Percentiles rank a stretch among this genome's conserved stretches.
phyloP scores from a whole-genome alignment of 208 protist genomes.

The Wallacemonas sp. region DNA sequence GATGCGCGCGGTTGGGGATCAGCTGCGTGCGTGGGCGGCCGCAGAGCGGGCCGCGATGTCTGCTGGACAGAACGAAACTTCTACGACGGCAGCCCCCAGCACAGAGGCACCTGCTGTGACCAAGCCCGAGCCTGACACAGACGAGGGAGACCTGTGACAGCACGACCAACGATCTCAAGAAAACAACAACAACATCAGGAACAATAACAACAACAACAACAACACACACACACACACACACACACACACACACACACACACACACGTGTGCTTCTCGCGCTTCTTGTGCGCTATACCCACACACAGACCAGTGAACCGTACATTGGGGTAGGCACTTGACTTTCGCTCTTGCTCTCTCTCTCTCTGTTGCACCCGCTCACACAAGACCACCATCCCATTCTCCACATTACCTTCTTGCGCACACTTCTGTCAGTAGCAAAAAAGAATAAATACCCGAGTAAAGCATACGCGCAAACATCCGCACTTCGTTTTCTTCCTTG shows the following conservation, averaged over 20 bases:
- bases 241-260: too few relatives aligned
- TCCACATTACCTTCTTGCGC: too few relatives aligned
- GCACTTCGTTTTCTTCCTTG: background rate
- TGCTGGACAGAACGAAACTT: background rate
- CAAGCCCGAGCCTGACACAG: background rate
- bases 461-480: background rate
- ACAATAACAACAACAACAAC: slow-evolving; percentile 6
- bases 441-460: background rate
- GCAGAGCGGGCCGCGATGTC: background rate
- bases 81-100: too few relatives aligned
- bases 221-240: too few relatives aligned
- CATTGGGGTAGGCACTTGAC: too few relatives aligned
- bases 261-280: too few relatives aligned
- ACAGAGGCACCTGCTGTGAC: too few relatives aligned
- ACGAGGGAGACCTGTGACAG: slow-evolving; percentile 20
- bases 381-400: too few relatives aligned
- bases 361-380: too few relatives aligned
- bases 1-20: slow-evolving; percentile 51
- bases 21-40: slow-evolving; percentile 37
- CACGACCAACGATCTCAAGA: background rate
- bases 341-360: too few relatives aligned
- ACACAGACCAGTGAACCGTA: too few relatives aligned
- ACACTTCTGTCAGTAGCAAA: background rate
- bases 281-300: too few relatives aligned
- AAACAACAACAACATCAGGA: background rate